phyloP scores from a whole-genome alignment of 345 rosid genomes.

The Eucalyptus cloeziana region DNA sequence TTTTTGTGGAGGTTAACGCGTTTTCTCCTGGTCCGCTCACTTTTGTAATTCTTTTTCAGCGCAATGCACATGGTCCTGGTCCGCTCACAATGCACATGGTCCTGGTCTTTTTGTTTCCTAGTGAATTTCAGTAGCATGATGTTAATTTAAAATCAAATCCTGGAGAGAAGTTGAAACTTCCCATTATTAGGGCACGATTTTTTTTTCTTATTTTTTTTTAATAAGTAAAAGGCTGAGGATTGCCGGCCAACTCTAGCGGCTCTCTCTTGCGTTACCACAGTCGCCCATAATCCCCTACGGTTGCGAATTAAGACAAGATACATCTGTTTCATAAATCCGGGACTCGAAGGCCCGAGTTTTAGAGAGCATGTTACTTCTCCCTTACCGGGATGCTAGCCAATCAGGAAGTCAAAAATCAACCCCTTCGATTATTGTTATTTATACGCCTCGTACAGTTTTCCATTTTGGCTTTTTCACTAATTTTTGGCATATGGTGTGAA shows the following conservation, averaged over 20 bases:
- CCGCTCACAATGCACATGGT: neutral
- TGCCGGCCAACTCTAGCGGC: neutral
- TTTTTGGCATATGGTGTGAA: neutral
- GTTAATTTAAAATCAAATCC: neutral
- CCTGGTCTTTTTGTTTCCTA: neutral
- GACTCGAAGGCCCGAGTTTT: neutral
- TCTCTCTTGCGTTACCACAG: neutral
- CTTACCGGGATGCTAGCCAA: neutral
- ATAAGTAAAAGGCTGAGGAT: neutral
- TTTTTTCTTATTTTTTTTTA: fast-evolving
- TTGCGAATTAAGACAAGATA: neutral
- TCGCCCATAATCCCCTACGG: neutral
- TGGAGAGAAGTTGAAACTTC: neutral
- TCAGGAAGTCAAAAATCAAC: neutral
- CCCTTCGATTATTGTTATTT: neutral
- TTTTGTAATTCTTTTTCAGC: neutral
- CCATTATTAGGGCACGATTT: neutral
- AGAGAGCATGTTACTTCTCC: neutral
- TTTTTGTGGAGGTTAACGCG: neutral
- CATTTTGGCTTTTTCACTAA: neutral
- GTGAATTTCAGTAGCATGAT: neutral
- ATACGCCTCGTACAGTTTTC: neutral
- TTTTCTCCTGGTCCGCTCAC: neutral
- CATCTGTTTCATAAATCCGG: neutral
- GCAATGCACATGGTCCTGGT: neutral